Evolutionary conservation across 495 filamentous ascomycete genomes (phyloP).

Genomic region (Hyaloscypha bicolor): DNA sequence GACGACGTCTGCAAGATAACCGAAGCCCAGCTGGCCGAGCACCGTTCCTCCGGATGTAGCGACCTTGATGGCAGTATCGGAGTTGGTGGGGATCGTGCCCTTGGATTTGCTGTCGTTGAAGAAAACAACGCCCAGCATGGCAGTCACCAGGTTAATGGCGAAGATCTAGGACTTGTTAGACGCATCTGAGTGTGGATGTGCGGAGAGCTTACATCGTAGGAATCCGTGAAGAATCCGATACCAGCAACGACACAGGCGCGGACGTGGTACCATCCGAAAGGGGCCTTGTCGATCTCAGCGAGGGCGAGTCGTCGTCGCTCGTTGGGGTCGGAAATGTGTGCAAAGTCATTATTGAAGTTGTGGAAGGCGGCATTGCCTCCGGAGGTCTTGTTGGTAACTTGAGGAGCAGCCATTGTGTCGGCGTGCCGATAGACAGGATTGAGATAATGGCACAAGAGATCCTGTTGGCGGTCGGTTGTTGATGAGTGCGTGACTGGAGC

Average conservation of each 20-base stretch:
- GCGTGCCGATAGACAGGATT: background rate
- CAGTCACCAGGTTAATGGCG: slow-evolving; percentile 70
- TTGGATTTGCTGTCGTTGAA: slow-evolving; percentile 48
- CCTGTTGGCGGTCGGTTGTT: background rate
- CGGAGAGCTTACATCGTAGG: slow-evolving; percentile 73
- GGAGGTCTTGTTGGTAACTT: slow-evolving; percentile 45
- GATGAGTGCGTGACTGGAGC: slow-evolving; percentile 16
- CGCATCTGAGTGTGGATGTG: slow-evolving; percentile 52
- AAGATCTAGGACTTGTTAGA: slow-evolving; percentile 53
- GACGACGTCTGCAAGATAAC: slow-evolving; percentile 75
- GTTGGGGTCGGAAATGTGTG: slow-evolving; percentile 69
- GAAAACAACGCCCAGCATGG: slow-evolving; percentile 76
- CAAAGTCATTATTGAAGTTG: slow-evolving; percentile 65
- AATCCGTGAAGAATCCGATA: slow-evolving; percentile 83
- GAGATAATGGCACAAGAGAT: background rate
- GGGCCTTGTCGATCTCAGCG: slow-evolving; percentile 77
- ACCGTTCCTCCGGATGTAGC: slow-evolving; percentile 87
- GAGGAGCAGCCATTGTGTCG: slow-evolving; percentile 15
- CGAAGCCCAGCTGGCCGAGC: slow-evolving; percentile 82
- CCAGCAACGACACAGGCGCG: slow-evolving; percentile 74
- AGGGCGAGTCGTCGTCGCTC: slow-evolving; percentile 75
- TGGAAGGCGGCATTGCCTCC: slow-evolving; percentile 70
- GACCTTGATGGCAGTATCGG: slow-evolving; percentile 86
- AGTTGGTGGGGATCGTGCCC: slow-evolving; percentile 59
- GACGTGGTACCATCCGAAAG: slow-evolving; percentile 75